Percentiles rank a stretch among this genome's conserved stretches.
These are phyloP conservation scores for Backusella australiensis DNA, from an alignment of 192 early-diverging fungal species.

Conservation along the genomic window DNA sequence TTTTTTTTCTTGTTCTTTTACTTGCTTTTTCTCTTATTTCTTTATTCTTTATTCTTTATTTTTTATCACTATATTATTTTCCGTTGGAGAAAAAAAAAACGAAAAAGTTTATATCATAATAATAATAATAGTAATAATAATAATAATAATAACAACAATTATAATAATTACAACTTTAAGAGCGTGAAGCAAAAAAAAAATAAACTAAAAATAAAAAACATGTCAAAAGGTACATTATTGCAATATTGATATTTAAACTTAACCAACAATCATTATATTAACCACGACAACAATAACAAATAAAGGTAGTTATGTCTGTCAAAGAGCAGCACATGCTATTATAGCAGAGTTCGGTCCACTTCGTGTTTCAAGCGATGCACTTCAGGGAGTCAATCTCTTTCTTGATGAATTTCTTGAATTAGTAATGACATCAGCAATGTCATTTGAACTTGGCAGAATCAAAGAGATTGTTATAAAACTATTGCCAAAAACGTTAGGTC, in stretches of 20 bases:
- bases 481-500: conserved; percentile 50
- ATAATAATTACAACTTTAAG: not conserved
- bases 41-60: not conserved
- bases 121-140: not conserved
- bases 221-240: not conserved
- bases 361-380: conserved; percentile 54
- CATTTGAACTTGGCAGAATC: conserved; percentile 48
- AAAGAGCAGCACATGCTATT: conserved; percentile 59
- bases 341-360: conserved; percentile 52
- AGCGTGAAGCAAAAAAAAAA: not conserved
- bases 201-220: not conserved
- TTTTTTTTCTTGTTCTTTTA: not conserved
- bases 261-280: not conserved
- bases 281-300: not conserved
- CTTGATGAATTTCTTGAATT: conserved; percentile 52
- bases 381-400: conserved; percentile 53
- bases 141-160: not conserved
- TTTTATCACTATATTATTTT: not conserved
- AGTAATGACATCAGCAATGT: conserved; percentile 46
- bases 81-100: not conserved
- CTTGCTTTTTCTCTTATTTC: not conserved
- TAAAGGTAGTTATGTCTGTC: conserved; percentile 44
- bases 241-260: not conserved
- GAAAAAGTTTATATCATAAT: not conserved
- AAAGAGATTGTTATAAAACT: conserved; percentile 43